Evolutionary conservation across 345 rosid genomes (phyloP).

Genomic region (Pugionium cornutum): DNA sequence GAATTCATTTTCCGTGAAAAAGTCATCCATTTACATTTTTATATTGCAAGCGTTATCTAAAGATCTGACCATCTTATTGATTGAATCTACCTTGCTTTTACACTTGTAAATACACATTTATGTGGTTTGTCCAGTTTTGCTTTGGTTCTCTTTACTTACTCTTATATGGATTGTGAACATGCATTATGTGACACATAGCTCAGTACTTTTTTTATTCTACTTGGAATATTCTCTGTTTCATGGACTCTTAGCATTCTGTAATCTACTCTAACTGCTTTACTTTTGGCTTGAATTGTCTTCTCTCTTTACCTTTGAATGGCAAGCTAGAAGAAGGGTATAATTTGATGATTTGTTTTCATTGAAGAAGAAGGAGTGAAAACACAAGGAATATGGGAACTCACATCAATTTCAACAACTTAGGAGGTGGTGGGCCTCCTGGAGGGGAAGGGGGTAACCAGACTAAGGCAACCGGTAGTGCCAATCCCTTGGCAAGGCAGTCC

Average conservation of each 20-base stretch:
- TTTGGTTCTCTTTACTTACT: background rate
- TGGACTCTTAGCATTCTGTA: slow-evolving; percentile 28
- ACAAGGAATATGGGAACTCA: slow-evolving; percentile 51
- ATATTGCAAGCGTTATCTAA: slow-evolving; percentile 20
- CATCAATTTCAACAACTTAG: slow-evolving; percentile 66
- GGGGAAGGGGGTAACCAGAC: slow-evolving; percentile 46
- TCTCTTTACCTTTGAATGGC: slow-evolving; percentile 4
- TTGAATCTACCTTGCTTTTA: slow-evolving; percentile 29
- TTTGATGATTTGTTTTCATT: slow-evolving; percentile 13
- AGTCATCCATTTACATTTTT: slow-evolving; percentile 11
- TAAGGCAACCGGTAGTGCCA: slow-evolving; percentile 42
- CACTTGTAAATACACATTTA: slow-evolving; percentile 32
- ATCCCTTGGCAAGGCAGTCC: slow-evolving; percentile 62
- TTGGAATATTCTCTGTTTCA: slow-evolving; percentile 17
- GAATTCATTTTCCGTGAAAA: slow-evolving; percentile 14
- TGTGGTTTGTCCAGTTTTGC: slow-evolving; percentile 23
- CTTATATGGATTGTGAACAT: slow-evolving; percentile 21
- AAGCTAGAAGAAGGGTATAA: slow-evolving; percentile 12
- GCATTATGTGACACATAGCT: slow-evolving; percentile 21
- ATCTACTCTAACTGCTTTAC: slow-evolving; percentile 15
- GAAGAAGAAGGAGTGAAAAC: slow-evolving; percentile 28
- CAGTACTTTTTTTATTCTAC: background rate
- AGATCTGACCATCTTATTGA: slow-evolving; percentile 25
- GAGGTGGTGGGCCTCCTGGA: slow-evolving; percentile 41
- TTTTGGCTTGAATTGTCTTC: background rate